Base-by-base conservation (phyloP, 352 stramenopile species). In the Phytophthora rubi region DNA sequence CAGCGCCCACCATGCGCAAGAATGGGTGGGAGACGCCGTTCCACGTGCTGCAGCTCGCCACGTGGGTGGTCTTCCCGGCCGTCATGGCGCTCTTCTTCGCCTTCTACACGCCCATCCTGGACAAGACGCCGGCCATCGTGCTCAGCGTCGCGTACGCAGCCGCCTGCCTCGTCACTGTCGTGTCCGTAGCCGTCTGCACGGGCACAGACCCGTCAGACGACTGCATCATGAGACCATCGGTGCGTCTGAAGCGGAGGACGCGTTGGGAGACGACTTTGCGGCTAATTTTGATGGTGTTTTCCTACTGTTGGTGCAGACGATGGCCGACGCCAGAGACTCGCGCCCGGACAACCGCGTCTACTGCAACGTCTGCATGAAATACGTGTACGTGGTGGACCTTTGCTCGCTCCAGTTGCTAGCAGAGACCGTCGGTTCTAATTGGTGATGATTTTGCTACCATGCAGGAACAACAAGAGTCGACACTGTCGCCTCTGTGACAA, bases 401-500 rank as follows among this genome's bases (percentile, higher is more conserved):
- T 33, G 37, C 6, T 30, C 2, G 13, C 21, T 32, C 10, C 21
- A 33, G 10, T 4, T 15, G 10, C n/a, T 54, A 28, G 4, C 10
- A 5, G 37, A 39, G 48, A 47, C 6, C 23, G 12, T 21, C 5
- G 13, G 42, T n/a, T 5, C 51, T 13, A 45, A 6, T 23, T 65
- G 26, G 42, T 48, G 42, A 12, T 44, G 37, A 16, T 44, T 39
- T 21, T 12, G 10, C 8, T 32, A 37, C 39, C 57, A 55, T 48
- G 16, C 58, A 95, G 87, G 16, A 88, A 95, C 72, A 92, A 95
- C 60, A 76, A 94, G 59, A 94, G 85, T 58, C 83, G 87, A 63
- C 97, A 99, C 68, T 99, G 97, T 75, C 95, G 96, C 18, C 92
- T 98, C 51, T 99, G 97, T 64, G 93, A 99, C 65, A 99, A 99